These are phyloP conservation scores for Lichtheimia ramosa DNA, from an alignment of 371 early-diverging fungal species.

Conservation along the genomic window DNA sequence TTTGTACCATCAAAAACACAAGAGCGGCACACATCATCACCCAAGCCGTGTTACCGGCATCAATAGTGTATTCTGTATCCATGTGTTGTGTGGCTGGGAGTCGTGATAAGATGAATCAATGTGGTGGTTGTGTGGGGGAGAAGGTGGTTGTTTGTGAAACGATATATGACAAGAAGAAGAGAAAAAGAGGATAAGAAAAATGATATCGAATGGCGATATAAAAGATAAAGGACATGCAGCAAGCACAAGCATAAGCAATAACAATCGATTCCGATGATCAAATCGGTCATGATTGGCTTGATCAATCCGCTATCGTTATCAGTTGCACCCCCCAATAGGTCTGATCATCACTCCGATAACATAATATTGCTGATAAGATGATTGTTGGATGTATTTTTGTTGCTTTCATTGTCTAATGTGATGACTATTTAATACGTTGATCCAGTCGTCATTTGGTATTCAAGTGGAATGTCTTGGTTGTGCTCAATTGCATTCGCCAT, in stretches of 20 bases:
- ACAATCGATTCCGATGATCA: no score
- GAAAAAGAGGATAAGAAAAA: background rate
- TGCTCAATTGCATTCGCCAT: slow-evolving; percentile 31
- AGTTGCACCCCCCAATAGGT: no score
- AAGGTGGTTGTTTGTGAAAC: background rate
- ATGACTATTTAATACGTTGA: background rate
- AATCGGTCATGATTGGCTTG: no score
- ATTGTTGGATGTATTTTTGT: background rate
- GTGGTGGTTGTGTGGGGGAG: no score
- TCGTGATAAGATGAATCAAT: no score
- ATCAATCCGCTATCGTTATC: no score
- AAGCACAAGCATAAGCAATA: no score
- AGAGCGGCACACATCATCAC: slow-evolving; percentile 49
- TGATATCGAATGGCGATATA: no score
- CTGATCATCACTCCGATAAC: no score
- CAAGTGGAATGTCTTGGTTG: slow-evolving; percentile 32
- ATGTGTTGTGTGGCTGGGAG: background rate
- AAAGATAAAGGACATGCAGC: no score
- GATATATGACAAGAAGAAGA: background rate
- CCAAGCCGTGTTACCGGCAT: slow-evolving; percentile 75
- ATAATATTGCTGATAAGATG: no score
- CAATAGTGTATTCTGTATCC: slow-evolving; percentile 13
- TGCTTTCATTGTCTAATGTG: background rate
- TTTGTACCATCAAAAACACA: slow-evolving; percentile 47
- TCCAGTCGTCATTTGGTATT: slow-evolving; percentile 17